Evolutionary conservation across 768 basidiomycete genomes (phyloP), one percentile per base, ranked within the genome.

Genomic region (Hortiboletus campestris): DNA sequence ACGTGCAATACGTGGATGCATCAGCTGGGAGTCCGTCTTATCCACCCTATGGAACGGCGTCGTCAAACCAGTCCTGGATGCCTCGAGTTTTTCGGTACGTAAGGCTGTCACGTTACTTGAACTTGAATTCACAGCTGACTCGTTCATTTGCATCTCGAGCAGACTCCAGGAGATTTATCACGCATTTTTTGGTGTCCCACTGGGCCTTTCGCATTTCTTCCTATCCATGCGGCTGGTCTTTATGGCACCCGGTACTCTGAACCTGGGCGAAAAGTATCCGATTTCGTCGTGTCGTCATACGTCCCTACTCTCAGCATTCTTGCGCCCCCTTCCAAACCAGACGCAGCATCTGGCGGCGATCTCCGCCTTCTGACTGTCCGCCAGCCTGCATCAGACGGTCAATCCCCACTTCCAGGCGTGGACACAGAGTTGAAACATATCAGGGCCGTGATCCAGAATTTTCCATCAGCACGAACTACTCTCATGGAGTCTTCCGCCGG

Each of bases 381-480:
- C 2, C 61, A 66, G 35, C 61, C 65, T 11, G 17, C 39, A 1
- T 46, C 67, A 12, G 60, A 58, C 5, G 62, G 61, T 6, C 46
- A 53, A 17, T 17, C 2, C 13, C 41, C 32, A 38, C 52, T 69
- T 6, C 63, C 56, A 0, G 57, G 53, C 28, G 43, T 57, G 12
- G 47, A 61, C 12, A 55, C 61, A 2, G 54, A 53, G 63, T 59
- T 51, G 69, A 65, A 46, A 66, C 67, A 50, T 67, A 71, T 22
- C 32, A 46, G 25, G 12, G 3, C n/a, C 2, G 22, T 56, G 2
- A 7, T 57, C 32, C 13, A 32, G 4, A 29, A n/a, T 10, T 34
- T 43, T 25, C 38, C 42, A n/a, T 57, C 25, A 22, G 35, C 47
- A 6, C 36, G 17, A 40, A 46, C 47, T n/a, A 22, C 19, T 8